Percentiles rank a stretch among this genome's conserved stretches.
Evolutionary conservation across 2,329 filamentous ascomycete species (phyloP).

Genomic region (Diplocarpon rosae): DNA sequence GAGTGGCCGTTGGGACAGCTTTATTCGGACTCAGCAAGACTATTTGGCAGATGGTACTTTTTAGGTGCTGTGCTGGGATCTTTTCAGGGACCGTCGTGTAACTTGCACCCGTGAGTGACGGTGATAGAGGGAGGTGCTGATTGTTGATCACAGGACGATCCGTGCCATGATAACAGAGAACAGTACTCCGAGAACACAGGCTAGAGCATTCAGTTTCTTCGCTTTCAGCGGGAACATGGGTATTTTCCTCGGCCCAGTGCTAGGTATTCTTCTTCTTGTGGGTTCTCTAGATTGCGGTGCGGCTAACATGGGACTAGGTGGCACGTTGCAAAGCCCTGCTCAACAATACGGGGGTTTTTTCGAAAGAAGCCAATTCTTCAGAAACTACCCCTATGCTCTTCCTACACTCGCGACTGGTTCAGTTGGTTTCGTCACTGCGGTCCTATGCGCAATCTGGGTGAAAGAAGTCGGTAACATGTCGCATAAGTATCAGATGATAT

Average conservation of each 20-base stretch:
- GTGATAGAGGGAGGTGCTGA: not conserved
- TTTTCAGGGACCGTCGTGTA: slow-evolving; percentile 64
- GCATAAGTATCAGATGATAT: not conserved
- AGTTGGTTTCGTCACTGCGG: slow-evolving; percentile 42
- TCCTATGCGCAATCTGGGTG: slow-evolving; percentile 43
- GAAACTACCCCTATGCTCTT: slow-evolving; percentile 54
- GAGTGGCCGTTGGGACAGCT: slow-evolving; percentile 47
- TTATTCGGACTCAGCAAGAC: slow-evolving; percentile 57
- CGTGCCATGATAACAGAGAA: slow-evolving; percentile 69
- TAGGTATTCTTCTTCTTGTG: slow-evolving; percentile 26
- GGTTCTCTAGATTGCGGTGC: slow-evolving; percentile 1
- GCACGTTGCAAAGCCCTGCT: slow-evolving; percentile 56
- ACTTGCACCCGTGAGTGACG: not conserved
- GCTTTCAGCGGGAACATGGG: slow-evolving; percentile 66
- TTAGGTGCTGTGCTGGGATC: slow-evolving; percentile 58
- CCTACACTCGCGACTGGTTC: slow-evolving; percentile 46
- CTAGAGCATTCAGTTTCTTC: slow-evolving; percentile 64
- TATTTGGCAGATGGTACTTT: slow-evolving; percentile 65
- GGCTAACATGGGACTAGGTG: slow-evolving; percentile 36
- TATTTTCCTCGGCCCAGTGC: slow-evolving; percentile 54
- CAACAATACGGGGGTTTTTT: slow-evolving; percentile 51
- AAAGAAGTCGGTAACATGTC: slow-evolving; percentile 39
- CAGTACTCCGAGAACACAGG: slow-evolving; percentile 59
- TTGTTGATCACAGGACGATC: slow-evolving; percentile 35
- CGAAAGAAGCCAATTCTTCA: slow-evolving; percentile 44